Evolutionary conservation across 1,284 basidiomycete genomes (phyloP).

Genomic region (Calocybe gambosa): DNA sequence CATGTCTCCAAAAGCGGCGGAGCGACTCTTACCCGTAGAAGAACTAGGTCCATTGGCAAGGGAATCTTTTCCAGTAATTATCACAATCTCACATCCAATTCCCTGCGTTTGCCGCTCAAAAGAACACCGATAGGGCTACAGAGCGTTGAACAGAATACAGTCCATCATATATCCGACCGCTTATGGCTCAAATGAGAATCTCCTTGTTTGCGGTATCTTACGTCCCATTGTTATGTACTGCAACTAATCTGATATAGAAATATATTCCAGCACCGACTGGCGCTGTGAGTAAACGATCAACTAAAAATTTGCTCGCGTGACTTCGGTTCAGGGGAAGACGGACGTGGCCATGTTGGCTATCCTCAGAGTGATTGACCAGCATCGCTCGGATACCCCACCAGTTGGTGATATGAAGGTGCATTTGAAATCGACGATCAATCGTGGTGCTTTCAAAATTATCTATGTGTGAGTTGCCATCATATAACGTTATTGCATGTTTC

Average conservation of each 20-base stretch:
- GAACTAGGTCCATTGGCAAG: slow-evolving; percentile 77
- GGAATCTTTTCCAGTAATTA: slow-evolving; percentile 75
- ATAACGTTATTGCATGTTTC: slow-evolving; percentile 2
- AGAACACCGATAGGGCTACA: slow-evolving; percentile 65
- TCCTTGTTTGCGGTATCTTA: slow-evolving; percentile 87
- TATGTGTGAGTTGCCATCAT: slow-evolving; percentile 72
- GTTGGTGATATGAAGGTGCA: slow-evolving; percentile 23
- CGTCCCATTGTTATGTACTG: not conserved
- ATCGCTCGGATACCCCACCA: slow-evolving; percentile 35
- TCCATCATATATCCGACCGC: slow-evolving; percentile 94
- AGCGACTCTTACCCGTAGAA: slow-evolving; percentile 68
- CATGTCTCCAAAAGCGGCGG: slow-evolving; percentile 70
- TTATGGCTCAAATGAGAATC: slow-evolving; percentile 92
- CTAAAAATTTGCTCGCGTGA: not conserved
- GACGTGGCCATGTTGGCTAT: slow-evolving; percentile 97
- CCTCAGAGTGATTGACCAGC: slow-evolving; percentile 80
- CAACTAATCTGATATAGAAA: slow-evolving; percentile 3
- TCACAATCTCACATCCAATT: slow-evolving; percentile 1
- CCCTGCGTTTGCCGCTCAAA: not conserved
- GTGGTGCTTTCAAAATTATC: slow-evolving; percentile 89
- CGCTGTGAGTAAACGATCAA: slow-evolving; percentile 55
- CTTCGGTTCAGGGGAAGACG: slow-evolving; percentile 86
- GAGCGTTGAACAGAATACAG: slow-evolving; percentile 89
- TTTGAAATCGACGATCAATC: slow-evolving; percentile 53
- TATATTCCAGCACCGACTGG: slow-evolving; percentile 77